phyloP scores from a whole-genome alignment of 768 basidiomycete species.

The Galerina sulciceps region DNA sequence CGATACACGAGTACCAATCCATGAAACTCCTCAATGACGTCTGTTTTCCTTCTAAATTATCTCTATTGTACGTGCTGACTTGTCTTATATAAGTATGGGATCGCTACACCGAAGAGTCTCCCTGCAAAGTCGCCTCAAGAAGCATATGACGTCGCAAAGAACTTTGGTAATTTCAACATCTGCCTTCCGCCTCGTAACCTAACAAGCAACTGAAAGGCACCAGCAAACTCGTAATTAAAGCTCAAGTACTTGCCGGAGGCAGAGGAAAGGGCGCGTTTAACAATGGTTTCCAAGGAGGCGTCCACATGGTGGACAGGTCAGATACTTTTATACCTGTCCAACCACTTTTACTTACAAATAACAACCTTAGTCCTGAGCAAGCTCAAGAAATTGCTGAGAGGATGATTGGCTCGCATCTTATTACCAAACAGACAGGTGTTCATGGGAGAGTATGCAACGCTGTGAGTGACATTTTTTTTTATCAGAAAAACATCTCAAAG shows the following conservation, averaged over 20 bases:
- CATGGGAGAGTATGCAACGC: conserved; percentile 94
- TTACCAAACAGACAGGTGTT: conserved; percentile 98
- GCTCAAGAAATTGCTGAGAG: conserved; percentile 85
- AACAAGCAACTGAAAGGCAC: conserved; percentile 48
- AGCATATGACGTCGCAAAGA: conserved; percentile 86
- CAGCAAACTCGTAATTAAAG: conserved; percentile 92
- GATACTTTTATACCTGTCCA: conserved; percentile 4
- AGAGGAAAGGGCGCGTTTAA: conserved; percentile 98
- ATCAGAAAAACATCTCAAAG: background rate
- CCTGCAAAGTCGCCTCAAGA: conserved; percentile 88
- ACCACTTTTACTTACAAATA: background rate
- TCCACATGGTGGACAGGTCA: conserved; percentile 90
- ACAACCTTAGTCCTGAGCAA: conserved; percentile 73
- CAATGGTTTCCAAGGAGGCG: conserved; percentile 96
- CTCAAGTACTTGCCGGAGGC: conserved; percentile 98
- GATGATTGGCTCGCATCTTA: conserved; percentile 95
- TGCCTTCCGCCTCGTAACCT: conserved; percentile 5
- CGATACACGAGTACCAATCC: conserved; percentile 98
- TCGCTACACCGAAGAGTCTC: conserved; percentile 91
- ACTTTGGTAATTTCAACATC: conserved; percentile 66
- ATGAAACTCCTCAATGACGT: conserved; percentile 94
- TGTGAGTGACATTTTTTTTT: conserved; percentile 48
- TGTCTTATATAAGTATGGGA: conserved; percentile 73
- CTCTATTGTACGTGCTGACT: background rate
- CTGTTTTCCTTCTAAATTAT: conserved; percentile 21